Percentiles rank a stretch among this genome's conserved stretches.
These are phyloP conservation scores for Alternaria burnsii DNA, from an alignment of 2,329 filamentous ascomycete species.

Conservation along the genomic window DNA sequence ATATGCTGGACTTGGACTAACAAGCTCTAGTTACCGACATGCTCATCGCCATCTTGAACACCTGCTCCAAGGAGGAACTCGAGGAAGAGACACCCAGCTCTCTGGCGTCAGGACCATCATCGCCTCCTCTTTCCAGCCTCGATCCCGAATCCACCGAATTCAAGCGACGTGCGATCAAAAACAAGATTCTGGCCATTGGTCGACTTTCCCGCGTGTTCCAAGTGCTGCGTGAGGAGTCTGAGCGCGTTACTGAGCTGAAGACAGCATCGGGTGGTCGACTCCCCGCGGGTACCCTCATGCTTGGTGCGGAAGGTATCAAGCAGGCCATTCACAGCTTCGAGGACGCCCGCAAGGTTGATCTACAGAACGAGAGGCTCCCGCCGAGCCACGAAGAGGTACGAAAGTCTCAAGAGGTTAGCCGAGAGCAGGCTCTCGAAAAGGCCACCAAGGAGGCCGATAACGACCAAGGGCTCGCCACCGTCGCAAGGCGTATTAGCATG, in stretches of 20 bases:
- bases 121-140: slow-evolving; percentile 70
- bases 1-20: slow-evolving; percentile 26
- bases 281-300: slow-evolving; percentile 95
- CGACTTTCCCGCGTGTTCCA: slow-evolving; percentile 98
- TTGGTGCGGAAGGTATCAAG: slow-evolving; percentile 98
- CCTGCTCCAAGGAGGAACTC: slow-evolving; percentile 96
- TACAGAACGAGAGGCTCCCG: slow-evolving; percentile 94
- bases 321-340: slow-evolving; percentile 97
- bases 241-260: slow-evolving; percentile 96
- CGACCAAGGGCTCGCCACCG: slow-evolving; percentile 83
- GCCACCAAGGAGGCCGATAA: slow-evolving; percentile 90
- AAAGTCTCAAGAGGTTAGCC: slow-evolving; percentile 81
- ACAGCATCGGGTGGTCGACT: slow-evolving; percentile 91
- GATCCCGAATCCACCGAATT: slow-evolving; percentile 91
- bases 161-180: slow-evolving; percentile 97
- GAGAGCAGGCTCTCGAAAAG: slow-evolving; percentile 83
- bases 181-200: slow-evolving; percentile 98
- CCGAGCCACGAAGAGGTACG: slow-evolving; percentile 92
- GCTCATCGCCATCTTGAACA: slow-evolving; percentile 98
- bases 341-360: slow-evolving; percentile 93
- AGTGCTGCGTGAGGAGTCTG: slow-evolving; percentile 94
- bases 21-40: slow-evolving; percentile 78
- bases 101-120: slow-evolving; percentile 74
- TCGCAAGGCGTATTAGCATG: slow-evolving; percentile 95
- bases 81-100: slow-evolving; percentile 84